Percentiles rank a stretch among this genome's conserved stretches.
Evolutionary conservation across 306 rosid genomes (phyloP).

Genomic region (Vicia sativa): DNA sequence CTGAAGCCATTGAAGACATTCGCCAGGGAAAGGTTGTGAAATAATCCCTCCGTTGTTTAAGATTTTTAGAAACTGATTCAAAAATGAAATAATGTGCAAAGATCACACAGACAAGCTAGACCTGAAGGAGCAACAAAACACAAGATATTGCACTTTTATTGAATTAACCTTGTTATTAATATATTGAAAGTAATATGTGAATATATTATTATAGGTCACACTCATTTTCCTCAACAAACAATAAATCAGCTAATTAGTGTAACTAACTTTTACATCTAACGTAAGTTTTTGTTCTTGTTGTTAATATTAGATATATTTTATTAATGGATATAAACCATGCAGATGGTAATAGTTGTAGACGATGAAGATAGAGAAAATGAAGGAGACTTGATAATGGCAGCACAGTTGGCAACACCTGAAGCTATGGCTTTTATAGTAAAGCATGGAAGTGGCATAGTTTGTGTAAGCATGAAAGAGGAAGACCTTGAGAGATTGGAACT

Average conservation of each 20-base stretch:
- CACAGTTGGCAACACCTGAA: constrained; percentile 79
- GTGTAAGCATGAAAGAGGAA: constrained; percentile 81
- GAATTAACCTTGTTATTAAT: too few species aligned
- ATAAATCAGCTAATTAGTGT: too few species aligned
- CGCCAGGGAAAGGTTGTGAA: constrained; percentile 85
- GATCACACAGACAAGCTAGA: too few species aligned
- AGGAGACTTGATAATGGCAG: constrained; percentile 94
- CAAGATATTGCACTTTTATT: too few species aligned
- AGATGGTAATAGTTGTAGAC: constrained; percentile 86
- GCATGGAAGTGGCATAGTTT: constrained; percentile 87
- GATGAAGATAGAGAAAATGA: constrained; percentile 94
- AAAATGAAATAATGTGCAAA: too few species aligned
- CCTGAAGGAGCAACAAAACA: too few species aligned
- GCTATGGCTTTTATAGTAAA: constrained; percentile 96
- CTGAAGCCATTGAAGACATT: constrained; percentile 86
- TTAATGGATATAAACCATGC: constrained; percentile 37
- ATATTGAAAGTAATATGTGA: too few species aligned
- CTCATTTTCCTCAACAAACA: too few species aligned
- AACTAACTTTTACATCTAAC: background rate
- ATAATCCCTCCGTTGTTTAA: too few species aligned
- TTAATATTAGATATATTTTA: background rate
- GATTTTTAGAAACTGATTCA: too few species aligned
- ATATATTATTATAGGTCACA: too few species aligned
- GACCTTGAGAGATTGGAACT: constrained; percentile 78
- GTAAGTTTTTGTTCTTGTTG: background rate